Evolutionary conservation across 305 asterid genomes (phyloP).

Genomic region (Withania somnifera): DNA sequence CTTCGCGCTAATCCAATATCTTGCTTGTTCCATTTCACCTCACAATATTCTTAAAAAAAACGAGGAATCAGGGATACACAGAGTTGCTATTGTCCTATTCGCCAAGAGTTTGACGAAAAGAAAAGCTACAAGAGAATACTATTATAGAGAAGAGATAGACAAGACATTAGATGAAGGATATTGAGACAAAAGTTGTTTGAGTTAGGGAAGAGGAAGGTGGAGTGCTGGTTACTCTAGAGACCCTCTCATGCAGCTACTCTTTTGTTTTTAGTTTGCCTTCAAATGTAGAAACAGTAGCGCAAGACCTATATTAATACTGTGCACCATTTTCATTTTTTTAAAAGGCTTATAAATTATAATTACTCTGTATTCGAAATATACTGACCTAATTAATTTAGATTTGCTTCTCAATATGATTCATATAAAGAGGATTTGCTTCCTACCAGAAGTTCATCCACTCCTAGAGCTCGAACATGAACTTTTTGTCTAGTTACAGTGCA

Average conservation of each 20-base stretch:
- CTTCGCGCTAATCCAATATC: conserved; percentile 59
- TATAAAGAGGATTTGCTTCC: neutral
- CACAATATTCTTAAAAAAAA: neutral
- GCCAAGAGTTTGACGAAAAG: neutral
- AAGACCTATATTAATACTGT: conserved; percentile 1
- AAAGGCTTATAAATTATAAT: neutral
- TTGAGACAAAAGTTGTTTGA: conserved; percentile 16
- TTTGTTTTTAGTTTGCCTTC: conserved; percentile 30
- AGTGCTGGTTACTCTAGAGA: conserved; percentile 43
- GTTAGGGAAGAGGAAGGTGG: conserved; percentile 28
- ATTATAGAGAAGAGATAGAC: neutral
- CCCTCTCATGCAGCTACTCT: conserved; percentile 53
- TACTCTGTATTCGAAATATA: neutral
- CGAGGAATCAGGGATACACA: neutral
- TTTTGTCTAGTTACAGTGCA: neutral
- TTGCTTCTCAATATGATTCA: neutral
- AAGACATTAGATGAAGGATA: conserved; percentile 19
- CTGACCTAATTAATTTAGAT: neutral
- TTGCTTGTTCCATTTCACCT: conserved; percentile 49
- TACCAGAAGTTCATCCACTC: neutral
- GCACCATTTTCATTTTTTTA: neutral
- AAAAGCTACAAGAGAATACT: conserved; percentile 1
- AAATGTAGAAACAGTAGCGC: conserved; percentile 9
- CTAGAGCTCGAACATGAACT: neutral
- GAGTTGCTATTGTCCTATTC: neutral